Percentiles rank a stretch among this genome's conserved stretches.
phyloP scores from a whole-genome alignment of 1,284 basidiomycete genomes.

The Austroboletus novae-zelandiae region DNA sequence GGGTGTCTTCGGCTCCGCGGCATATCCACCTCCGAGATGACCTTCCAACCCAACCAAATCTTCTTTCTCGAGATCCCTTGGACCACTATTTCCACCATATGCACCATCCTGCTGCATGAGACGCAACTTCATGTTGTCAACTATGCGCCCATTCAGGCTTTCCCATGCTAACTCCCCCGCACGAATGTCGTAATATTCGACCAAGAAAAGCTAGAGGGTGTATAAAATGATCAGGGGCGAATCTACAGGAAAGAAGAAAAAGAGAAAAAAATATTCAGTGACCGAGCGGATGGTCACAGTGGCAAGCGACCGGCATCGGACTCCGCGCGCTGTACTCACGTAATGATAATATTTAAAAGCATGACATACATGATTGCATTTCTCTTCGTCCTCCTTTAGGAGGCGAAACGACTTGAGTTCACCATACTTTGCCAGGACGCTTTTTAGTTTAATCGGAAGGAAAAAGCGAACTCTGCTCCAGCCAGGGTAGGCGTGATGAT shows the following conservation, averaged over 20 bases:
- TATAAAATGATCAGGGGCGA: slow-evolving; percentile 19
- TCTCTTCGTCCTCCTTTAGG: slow-evolving; percentile 29
- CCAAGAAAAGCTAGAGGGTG: slow-evolving; percentile 43
- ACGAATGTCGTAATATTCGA: slow-evolving; percentile 64
- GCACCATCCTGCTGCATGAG: slow-evolving; percentile 22
- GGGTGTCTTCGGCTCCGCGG: slow-evolving; percentile 39
- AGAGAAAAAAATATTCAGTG: slow-evolving; percentile 1
- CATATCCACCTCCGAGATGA: slow-evolving; percentile 30
- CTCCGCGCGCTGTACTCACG: slow-evolving; percentile 1
- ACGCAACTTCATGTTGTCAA: slow-evolving; percentile 45
- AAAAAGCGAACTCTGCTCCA: slow-evolving; percentile 24
- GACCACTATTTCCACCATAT: slow-evolving; percentile 17
- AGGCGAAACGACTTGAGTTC: slow-evolving; percentile 32
- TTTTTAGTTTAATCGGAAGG: slow-evolving; percentile 33
- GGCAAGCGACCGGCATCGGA: slow-evolving; percentile 3
- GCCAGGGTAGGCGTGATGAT: slow-evolving; percentile 21
- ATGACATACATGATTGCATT: slow-evolving; percentile 29
- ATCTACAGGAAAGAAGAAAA: slow-evolving; percentile 3
- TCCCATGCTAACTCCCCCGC: slow-evolving; percentile 47
- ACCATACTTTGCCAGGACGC: slow-evolving; percentile 30
- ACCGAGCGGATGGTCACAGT: slow-evolving; percentile 4
- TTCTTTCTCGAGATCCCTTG: slow-evolving; percentile 32
- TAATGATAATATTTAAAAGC: background rate
- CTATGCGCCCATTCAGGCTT: slow-evolving; percentile 38
- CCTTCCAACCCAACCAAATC: slow-evolving; percentile 25